phyloP scores from a whole-genome alignment of 805 yeast species.

The Wickerhamomyces xylosicus region DNA sequence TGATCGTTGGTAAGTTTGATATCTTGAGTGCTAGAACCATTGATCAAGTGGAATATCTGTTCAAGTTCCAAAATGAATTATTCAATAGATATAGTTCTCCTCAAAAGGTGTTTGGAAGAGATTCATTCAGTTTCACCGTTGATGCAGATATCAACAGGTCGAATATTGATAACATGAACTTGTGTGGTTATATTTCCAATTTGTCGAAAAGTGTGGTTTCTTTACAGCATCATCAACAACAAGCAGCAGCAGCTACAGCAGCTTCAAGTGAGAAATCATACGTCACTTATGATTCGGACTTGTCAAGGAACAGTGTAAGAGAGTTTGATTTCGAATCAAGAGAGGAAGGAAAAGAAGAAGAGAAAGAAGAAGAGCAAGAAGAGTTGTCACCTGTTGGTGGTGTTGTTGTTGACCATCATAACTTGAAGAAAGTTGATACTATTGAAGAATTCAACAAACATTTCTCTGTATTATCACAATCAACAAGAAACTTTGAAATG shows the following conservation, averaged over 20 bases:
- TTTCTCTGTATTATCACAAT: neutral
- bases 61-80: conserved; percentile 34
- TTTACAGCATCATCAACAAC: conserved; percentile 10
- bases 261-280: conserved; percentile 32
- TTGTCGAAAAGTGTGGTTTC: conserved; percentile 16
- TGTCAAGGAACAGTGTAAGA: conserved; percentile 27
- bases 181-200: conserved; percentile 18
- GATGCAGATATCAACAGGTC: conserved; percentile 6
- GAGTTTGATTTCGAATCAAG: conserved; percentile 26
- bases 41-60: conserved; percentile 52
- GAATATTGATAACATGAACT: conserved; percentile 19
- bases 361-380: neutral
- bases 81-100: conserved; percentile 16
- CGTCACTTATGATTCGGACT: conserved; percentile 49
- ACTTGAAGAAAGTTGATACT: neutral
- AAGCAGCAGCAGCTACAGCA: too few species aligned
- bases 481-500: neutral
- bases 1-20: conserved; percentile 39
- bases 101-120: conserved; percentile 2
- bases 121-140: conserved; percentile 15
- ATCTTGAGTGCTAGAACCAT: conserved; percentile 60
- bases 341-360: neutral
- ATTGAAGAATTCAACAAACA: neutral
- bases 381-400: too few species aligned
- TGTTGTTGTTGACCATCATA: too few species aligned